Evolutionary conservation across 2,329 filamentous ascomycete genomes (phyloP), one percentile per base, ranked within the genome.

Genomic region (Dothiorella sarmentorum): DNA sequence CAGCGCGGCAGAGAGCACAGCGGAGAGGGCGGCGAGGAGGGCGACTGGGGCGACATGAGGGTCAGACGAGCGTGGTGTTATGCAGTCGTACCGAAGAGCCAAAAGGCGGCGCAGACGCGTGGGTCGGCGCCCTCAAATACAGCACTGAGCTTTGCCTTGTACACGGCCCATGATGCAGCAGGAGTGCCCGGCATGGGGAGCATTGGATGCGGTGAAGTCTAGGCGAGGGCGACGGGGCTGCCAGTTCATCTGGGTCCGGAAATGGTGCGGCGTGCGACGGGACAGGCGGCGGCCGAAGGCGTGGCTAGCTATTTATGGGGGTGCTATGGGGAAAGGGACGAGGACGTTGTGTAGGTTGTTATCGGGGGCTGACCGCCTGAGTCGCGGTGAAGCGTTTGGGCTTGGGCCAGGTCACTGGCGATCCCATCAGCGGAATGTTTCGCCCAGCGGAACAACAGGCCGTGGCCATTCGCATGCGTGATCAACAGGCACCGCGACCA

Each of bases 41-140:
- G 26, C 20, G 42, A 38, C 11, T n/a, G 42, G 38, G 27, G 56
- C 26, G 17, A 45, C 29, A 43, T 49, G 43, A 29, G 38, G 37
- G 24, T 7, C 27, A 37, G 20, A 35, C 47, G 35, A n/a, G 43
- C 35, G 26, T 40, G 27, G 35, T 35, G 29, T 29, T 20, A 65
- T 78, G 96, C 93, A 18, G 56, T n/a, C 56, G 65, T 78, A 97
- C 93, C 93, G 69, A 97, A 95, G 2, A 97, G 80, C 92, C 92
- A 97, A 69, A 97, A 97, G 26, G 93, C 90, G 52, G 86, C 69
- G 58, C 90, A 81, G 15, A 96, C 89, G 52, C 86, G 80, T 1
- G 82, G 80, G 67, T 95, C 86, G 47, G 85, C 82, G 60, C 86
- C 86, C 27, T 81, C 80, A 59, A 94, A 85, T 44, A 88, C 67